Base-by-base conservation (phyloP, 2,329 filamentous ascomycete species). In the Thielaviopsis populi region DNA sequence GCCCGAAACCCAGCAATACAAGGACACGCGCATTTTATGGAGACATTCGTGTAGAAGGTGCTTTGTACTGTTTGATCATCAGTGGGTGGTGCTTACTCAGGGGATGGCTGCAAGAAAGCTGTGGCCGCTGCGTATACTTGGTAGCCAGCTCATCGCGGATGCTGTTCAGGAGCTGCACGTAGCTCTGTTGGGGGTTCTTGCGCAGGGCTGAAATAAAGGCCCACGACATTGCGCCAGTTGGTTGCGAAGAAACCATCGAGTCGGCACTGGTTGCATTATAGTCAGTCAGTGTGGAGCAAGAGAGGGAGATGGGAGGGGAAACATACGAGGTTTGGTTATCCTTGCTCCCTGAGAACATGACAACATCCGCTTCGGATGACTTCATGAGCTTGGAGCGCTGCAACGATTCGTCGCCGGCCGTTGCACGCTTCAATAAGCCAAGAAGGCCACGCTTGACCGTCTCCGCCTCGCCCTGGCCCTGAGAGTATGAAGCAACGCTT, bases 301-400 rank as follows among this genome's bases (percentile, higher is more conserved):
- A 30, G n/a, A 43, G 27, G 43, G n/a, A 33, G 59, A 33, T 67
- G 65, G 69, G 71, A 67, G 65, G 69, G 72, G 67, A 66, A 70
- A 85, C 87, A 77, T 79, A 90, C 85, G 88, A 91, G 70, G 92
- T 99, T 76, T 99, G 94, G 69, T 88, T 85, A 72, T 97, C 94
- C 75, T 97, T 97, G 78, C 89, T 95, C 64, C 94, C 94, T 63
- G 90, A 95, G 84, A 91, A 94, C 90, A 97, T 96, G 72, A 97
- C 82, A 54, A 99, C 92, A 74, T 97, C 94, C 54, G 94, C 94
- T 1, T 91, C 88, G 59, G 88, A 94, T 11, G 92, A 96, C 80
- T 96, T 96, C 50, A 92, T 96, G 68, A 87, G 81, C 68, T 91
- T 76, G 60, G 91, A 85, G 71, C 86, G 86, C 75, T 91, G 83